A percentile compares a stretch with the other conserved stretches of the same genome.
Evolutionary conservation across 225 moss, liverwort and hornwort genomes (phyloP).

Genomic region (Marchantia polymorpha): DNA sequence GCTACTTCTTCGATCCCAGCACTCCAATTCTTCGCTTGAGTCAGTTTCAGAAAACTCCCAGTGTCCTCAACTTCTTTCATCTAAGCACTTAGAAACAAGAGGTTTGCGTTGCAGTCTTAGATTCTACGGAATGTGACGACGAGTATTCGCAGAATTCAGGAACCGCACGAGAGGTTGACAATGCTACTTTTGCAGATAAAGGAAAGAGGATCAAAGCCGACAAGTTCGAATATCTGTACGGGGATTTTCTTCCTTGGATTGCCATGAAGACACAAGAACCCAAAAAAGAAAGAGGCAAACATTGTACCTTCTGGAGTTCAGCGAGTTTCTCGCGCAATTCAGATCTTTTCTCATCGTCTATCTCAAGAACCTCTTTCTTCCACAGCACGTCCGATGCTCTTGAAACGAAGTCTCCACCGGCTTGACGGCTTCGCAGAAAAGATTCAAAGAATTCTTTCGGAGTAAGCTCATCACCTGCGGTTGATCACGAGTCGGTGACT

Average conservation of each 20-base stretch:
- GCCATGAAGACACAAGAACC: neutral
- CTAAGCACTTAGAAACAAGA: constrained; percentile 28
- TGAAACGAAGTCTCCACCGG: constrained; percentile 37
- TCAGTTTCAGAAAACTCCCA: constrained; percentile 41
- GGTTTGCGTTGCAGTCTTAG: constrained; percentile 3
- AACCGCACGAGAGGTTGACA: neutral
- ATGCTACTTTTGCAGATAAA: neutral
- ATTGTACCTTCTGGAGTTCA: constrained; percentile 34
- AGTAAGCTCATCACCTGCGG: constrained; percentile 24
- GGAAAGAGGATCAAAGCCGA: neutral
- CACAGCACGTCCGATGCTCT: constrained; percentile 35
- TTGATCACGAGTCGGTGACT: neutral
- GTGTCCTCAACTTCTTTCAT: constrained; percentile 36
- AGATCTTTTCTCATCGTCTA: constrained; percentile 32
- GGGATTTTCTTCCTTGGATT: neutral
- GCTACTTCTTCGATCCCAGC: constrained; percentile 35
- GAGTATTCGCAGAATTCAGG: neutral
- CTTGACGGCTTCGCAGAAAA: constrained; percentile 35
- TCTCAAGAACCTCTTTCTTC: constrained; percentile 30
- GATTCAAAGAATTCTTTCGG: constrained; percentile 39
- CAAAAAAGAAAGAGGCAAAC: neutral
- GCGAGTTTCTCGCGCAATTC: constrained; percentile 34
- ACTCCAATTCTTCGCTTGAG: constrained; percentile 45
- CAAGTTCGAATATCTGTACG: neutral
- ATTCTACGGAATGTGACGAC: neutral